Evolutionary conservation across 1,284 basidiomycete species (phyloP).

Genomic region (Sporisorium reilianum): DNA sequence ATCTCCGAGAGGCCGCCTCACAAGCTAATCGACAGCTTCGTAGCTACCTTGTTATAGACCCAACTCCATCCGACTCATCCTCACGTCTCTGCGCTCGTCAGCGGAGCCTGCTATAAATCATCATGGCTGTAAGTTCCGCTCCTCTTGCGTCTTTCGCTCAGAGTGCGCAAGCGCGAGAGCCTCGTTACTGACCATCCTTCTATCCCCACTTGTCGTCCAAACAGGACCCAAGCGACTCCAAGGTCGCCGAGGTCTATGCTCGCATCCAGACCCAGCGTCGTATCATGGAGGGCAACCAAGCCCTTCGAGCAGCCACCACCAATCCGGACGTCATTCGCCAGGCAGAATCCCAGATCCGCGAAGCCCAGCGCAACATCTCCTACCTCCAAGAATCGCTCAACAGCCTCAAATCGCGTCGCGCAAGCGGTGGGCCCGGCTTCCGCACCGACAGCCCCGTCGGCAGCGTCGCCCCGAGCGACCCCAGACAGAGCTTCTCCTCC

Average conservation of each 20-base stretch:
- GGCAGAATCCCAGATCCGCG: constrained; percentile 84
- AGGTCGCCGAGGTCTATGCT: constrained; percentile 89
- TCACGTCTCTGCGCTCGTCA: constrained; percentile 5
- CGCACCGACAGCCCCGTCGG: constrained; percentile 46
- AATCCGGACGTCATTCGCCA: constrained; percentile 85
- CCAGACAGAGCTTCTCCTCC: constrained; percentile 50
- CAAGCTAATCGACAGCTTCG: not conserved
- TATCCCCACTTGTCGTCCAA: not conserved
- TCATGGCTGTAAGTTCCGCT: constrained; percentile 42
- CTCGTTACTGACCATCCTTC: not conserved
- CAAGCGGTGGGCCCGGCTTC: constrained; percentile 67
- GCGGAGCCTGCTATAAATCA: constrained; percentile 5
- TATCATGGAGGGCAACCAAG: constrained; percentile 86
- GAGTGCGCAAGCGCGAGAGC: not conserved
- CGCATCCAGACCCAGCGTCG: constrained; percentile 92
- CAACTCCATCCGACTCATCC: not conserved
- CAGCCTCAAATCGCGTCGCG: constrained; percentile 79
- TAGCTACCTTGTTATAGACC: not conserved
- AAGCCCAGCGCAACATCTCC: constrained; percentile 84
- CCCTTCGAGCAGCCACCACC: constrained; percentile 82
- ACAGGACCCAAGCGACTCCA: constrained; percentile 75
- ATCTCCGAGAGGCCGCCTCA: not conserved
- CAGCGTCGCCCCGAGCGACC: constrained; percentile 30
- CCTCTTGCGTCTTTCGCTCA: not conserved
- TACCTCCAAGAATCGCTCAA: constrained; percentile 89